Base-by-base conservation (phyloP, 805 yeast genomes). In the Pachysolen tannophilus region DNA sequence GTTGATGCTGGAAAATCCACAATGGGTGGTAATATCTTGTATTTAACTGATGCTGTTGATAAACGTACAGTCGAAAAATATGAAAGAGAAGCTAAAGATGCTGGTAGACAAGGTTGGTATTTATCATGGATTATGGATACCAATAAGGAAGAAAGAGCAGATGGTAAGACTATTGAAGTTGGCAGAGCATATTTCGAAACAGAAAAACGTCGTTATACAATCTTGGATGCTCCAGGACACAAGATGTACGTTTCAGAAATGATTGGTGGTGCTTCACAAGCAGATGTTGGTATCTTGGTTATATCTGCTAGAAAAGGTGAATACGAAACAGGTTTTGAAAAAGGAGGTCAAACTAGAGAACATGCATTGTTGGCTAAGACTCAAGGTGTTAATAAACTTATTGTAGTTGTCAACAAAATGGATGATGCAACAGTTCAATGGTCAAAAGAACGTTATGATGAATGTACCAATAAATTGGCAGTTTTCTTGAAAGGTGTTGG, bases 221-320 rank as follows among this genome's bases (percentile, higher is more conserved):
- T 92, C 48, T 76, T 92, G 59, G 99, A 92, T 62, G 99, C 99
- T 7, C 99, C 99, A 46, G 99, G 99, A 34, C 99, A 92, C 71
- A 92, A 92, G 68, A 82, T 92, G 86, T 92, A 92, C 58, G 97
- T 92, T 44, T 86, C 97, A 37, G 94, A 87, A 61, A 92, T 92
- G 99, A 92, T 92, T 69, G 97, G 97, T 52, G 98, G 98, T 62
- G 99, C 99, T 14, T 88, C 97, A 30, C 99, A 92, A 68, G 98
- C 99, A 24, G 99, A 92, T 66, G 92, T 90, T 39, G 99, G 99
- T 65, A 77, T 92, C 46, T 73, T 92, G 53, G 99, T 92, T 33
- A 92, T 92, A 49, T 84, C 95, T 44, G 97, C 97, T 31, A 83
- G 99, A 72, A 87, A 88, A 64, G 99, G 99, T 66, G 99, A 92